phyloP scores from a whole-genome alignment of 1,284 basidiomycete genomes.

The Ustilago tritici region DNA sequence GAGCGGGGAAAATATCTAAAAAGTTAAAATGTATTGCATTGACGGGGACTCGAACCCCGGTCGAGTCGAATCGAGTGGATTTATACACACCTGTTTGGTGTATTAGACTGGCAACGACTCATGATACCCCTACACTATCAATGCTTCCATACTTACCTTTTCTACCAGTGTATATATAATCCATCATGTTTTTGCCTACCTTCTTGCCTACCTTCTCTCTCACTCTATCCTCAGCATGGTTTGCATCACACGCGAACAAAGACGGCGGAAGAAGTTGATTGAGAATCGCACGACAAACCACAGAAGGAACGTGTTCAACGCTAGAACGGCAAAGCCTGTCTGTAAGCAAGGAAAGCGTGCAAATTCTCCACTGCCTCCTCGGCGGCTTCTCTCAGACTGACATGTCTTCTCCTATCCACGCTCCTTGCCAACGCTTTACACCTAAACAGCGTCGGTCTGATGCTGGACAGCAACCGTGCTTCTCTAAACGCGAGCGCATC shows the following conservation, averaged over 20 bases:
- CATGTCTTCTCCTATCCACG: constrained; percentile 72
- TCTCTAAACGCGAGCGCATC: constrained; percentile 80
- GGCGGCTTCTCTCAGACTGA: constrained; percentile 70
- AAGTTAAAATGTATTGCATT: no score
- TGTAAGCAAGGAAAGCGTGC: constrained; percentile 87
- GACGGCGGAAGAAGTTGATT: no score
- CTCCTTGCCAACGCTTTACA: constrained; percentile 32
- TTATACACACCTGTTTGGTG: neutral
- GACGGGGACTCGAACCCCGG: constrained; percentile 61
- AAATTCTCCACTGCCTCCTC: constrained; percentile 80
- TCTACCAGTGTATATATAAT: neutral
- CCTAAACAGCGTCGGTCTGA: constrained; percentile 27
- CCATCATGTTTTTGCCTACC: no score
- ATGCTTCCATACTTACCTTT: neutral
- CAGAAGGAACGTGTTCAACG: neutral
- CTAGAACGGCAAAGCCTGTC: constrained; percentile 68
- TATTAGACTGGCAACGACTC: constrained; percentile 49
- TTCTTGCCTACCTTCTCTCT: neutral
- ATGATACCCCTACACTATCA: constrained; percentile 54
- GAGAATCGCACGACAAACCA: neutral
- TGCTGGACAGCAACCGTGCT: constrained; percentile 70
- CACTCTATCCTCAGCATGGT: no score
- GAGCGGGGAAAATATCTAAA: neutral
- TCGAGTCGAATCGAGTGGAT: constrained; percentile 46
- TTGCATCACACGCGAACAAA: no score